Percentiles rank a stretch among this genome's conserved stretches.
Evolutionary conservation across 2,329 filamentous ascomycete species (phyloP).

Genomic region (Claviceps spartinae): DNA sequence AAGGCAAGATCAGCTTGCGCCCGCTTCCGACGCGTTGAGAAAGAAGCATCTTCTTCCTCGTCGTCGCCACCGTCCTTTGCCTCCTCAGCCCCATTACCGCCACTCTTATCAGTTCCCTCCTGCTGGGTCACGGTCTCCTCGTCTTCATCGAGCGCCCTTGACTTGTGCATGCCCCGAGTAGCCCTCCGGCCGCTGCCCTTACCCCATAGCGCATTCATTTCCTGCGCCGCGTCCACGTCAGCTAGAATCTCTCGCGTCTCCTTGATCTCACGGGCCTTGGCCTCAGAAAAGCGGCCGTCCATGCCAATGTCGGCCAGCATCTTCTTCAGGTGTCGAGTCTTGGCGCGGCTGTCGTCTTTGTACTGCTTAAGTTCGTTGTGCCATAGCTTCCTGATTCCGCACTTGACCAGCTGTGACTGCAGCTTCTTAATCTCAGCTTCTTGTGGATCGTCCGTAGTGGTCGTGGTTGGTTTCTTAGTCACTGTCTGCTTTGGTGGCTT

Average conservation of each 20-base stretch:
- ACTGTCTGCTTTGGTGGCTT: conserved; percentile 17
- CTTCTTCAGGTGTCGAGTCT: conserved; percentile 65
- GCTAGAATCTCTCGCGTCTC: conserved; percentile 72
- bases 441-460: conserved; percentile 38
- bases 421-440: conserved; percentile 76
- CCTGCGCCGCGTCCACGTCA: conserved; percentile 72
- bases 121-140: conserved; percentile 17
- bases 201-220: conserved; percentile 73
- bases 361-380: conserved; percentile 66
- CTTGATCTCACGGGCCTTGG: conserved; percentile 76
- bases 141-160: conserved; percentile 18
- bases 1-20: conserved; percentile 47
- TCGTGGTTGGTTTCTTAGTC: conserved; percentile 15
- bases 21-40: conserved; percentile 32
- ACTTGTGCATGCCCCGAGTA: conserved; percentile 24
- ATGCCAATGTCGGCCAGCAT: conserved; percentile 78
- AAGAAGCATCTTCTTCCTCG: conserved; percentile 19
- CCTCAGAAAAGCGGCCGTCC: conserved; percentile 74
- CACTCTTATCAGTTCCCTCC: neutral
- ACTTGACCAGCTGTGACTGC: conserved; percentile 77
- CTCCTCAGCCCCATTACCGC: conserved; percentile 12
- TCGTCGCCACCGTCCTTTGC: conserved; percentile 15
- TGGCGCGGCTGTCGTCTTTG: conserved; percentile 56
- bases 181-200: conserved; percentile 25
- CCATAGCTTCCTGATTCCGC: conserved; percentile 89